A percentile compares a stretch with the other conserved stretches of the same genome.
phyloP scores from a whole-genome alignment of 2,329 filamentous ascomycete genomes.

The Alternaria panax region DNA sequence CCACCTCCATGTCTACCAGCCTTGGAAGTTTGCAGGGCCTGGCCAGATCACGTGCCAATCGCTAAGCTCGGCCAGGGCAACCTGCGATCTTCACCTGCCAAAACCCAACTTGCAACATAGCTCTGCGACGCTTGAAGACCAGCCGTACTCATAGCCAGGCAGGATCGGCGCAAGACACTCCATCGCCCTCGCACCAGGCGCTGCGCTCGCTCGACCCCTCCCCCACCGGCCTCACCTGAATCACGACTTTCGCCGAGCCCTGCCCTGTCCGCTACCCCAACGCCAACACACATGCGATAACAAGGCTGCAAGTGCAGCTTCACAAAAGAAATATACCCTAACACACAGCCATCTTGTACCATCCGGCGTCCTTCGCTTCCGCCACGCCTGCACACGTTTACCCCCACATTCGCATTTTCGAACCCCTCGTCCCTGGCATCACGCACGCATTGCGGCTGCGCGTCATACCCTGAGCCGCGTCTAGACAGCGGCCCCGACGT shows the following conservation, averaged over 20 bases:
- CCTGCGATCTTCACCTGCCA: conserved; percentile 23
- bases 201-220: conserved; percentile 24
- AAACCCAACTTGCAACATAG: conserved; percentile 19
- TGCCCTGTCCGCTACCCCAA: conserved; percentile 14
- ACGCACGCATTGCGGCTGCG: conserved; percentile 30
- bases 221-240: conserved; percentile 19
- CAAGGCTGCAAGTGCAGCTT: conserved; percentile 27
- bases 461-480: conserved; percentile 26
- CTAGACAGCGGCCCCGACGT: conserved; percentile 23
- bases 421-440: conserved; percentile 32
- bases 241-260: conserved; percentile 17
- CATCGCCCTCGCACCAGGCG: conserved; percentile 8
- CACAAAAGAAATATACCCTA: conserved; percentile 3
- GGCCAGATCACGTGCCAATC: conserved; percentile 26
- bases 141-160: conserved; percentile 5
- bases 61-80: conserved; percentile 27
- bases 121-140: conserved; percentile 4
- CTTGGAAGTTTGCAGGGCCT: not conserved
- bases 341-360: not conserved
- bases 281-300: conserved; percentile 26
- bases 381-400: conserved; percentile 8
- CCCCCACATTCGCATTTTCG: conserved; percentile 42
- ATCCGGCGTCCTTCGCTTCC: conserved; percentile 7
- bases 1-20: not conserved
- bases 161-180: not conserved